A percentile compares a stretch with the other conserved stretches of the same genome.
phyloP scores from a whole-genome alignment of 768 basidiomycete species.

The Filobasidium wieringae region DNA sequence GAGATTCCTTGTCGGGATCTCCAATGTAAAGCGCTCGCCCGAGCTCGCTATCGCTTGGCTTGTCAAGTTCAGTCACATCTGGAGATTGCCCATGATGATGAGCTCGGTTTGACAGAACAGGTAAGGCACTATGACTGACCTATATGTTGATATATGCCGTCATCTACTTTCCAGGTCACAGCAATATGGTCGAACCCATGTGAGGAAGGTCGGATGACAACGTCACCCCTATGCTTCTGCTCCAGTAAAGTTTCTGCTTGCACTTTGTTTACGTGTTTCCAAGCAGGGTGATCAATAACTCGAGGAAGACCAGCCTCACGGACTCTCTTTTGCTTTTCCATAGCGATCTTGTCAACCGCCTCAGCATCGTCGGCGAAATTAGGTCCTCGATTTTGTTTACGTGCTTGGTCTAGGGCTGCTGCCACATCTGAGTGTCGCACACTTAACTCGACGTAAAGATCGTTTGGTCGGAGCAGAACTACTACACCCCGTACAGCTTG shows the following conservation, averaged over 20 bases:
- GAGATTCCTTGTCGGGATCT: conserved; percentile 41
- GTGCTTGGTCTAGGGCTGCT: conserved; percentile 47
- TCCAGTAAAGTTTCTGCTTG: conserved; percentile 84
- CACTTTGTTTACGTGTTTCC: conserved; percentile 81
- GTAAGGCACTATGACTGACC: conserved; percentile 46
- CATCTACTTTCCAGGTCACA: conserved; percentile 98
- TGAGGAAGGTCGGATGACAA: conserved; percentile 89
- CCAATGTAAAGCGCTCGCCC: conserved; percentile 35
- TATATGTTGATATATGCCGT: conserved; percentile 89
- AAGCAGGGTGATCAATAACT: conserved; percentile 94
- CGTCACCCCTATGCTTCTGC: conserved; percentile 85
- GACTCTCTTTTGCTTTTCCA: conserved; percentile 70
- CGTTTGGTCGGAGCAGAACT: conserved; percentile 53
- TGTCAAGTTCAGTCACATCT: conserved; percentile 43
- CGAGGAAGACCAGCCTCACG: conserved; percentile 67
- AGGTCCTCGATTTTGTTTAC: conserved; percentile 47
- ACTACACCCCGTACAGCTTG: conserved; percentile 72
- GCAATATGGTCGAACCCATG: conserved; percentile 87
- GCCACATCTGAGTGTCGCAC: conserved; percentile 42
- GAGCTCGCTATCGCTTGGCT: conserved; percentile 39
- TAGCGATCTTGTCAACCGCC: conserved; percentile 58
- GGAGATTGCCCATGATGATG: too few species aligned
- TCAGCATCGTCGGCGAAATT: conserved; percentile 38
- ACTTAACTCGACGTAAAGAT: conserved; percentile 63
- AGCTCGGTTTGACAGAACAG: not conserved